phyloP scores from a whole-genome alignment of 2,329 filamentous ascomycete species.

The Fusarium tjaetaba region DNA sequence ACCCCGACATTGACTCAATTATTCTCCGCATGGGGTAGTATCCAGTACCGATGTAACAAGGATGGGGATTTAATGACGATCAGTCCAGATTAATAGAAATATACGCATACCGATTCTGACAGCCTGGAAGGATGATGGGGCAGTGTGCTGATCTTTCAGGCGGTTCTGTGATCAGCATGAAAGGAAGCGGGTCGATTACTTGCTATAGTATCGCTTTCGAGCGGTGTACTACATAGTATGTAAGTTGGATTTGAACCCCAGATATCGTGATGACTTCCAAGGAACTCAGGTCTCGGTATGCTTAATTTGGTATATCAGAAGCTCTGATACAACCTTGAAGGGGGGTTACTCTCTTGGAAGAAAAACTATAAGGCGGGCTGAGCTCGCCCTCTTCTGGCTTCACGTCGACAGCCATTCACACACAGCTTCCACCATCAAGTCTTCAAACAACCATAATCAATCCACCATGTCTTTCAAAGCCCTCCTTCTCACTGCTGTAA shows the following conservation, averaged over 20 bases:
- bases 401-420: neutral
- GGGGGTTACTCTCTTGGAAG: fast-evolving
- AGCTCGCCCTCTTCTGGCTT: neutral
- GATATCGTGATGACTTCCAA: neutral
- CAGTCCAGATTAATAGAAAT: neutral
- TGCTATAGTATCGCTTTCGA: neutral
- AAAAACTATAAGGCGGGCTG: neutral
- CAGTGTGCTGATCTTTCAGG: neutral
- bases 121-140: neutral
- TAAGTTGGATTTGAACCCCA: neutral
- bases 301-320: neutral
- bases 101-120: neutral
- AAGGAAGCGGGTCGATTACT: neutral
- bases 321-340: fast-evolving
- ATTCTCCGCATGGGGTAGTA: neutral
- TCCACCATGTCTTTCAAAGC: neutral
- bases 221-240: neutral
- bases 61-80: neutral
- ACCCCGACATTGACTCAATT: neutral
- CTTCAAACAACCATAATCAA: neutral
- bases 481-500: neutral
- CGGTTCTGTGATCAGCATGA: neutral
- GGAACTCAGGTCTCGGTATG: neutral
- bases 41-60: neutral
- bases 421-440: neutral